Percentiles rank a stretch among this genome's conserved stretches.
Evolutionary conservation across 2,329 filamentous ascomycete genomes (phyloP).

Genomic region (Passalora sequoiae): DNA sequence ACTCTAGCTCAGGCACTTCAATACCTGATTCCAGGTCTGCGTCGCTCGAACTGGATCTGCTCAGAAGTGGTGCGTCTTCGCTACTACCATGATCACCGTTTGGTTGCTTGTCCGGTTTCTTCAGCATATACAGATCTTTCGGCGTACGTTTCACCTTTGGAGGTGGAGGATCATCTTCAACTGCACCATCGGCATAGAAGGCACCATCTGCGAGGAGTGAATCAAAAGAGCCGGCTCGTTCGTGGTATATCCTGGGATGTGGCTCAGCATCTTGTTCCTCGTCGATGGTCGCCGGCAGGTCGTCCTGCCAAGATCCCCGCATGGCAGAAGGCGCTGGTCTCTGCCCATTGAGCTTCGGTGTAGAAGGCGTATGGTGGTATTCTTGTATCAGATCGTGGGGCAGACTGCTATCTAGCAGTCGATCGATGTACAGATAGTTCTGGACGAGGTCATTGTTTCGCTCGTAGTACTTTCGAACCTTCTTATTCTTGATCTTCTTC

Average conservation of each 20-base stretch:
- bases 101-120: conserved; percentile 11
- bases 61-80: conserved; percentile 38
- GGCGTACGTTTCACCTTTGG: conserved; percentile 69
- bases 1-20: conserved; percentile 54
- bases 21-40: conserved; percentile 7
- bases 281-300: conserved; percentile 68
- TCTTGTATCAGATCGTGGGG: conserved; percentile 88
- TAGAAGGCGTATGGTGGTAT: conserved; percentile 58
- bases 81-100: conserved; percentile 52
- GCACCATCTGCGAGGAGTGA: conserved; percentile 19
- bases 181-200: conserved; percentile 21
- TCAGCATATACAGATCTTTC: conserved; percentile 73
- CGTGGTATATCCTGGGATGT: conserved; percentile 18
- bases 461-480: conserved; percentile 81
- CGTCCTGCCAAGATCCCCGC: conserved; percentile 27
- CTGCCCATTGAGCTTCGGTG: conserved; percentile 31
- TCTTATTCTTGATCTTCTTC: conserved; percentile 63
- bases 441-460: conserved; percentile 82
- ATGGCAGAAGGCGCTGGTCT: conserved; percentile 1
- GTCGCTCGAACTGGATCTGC: conserved; percentile 4
- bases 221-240: conserved; percentile 22
- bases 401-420: conserved; percentile 83
- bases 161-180: conserved; percentile 2
- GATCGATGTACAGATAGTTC: conserved; percentile 90
- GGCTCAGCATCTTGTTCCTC: conserved; percentile 51